Evolutionary conservation across 345 rosid genomes (phyloP), one percentile per base, ranked within the genome.

Genomic region (Eucalyptus fibrosa): DNA sequence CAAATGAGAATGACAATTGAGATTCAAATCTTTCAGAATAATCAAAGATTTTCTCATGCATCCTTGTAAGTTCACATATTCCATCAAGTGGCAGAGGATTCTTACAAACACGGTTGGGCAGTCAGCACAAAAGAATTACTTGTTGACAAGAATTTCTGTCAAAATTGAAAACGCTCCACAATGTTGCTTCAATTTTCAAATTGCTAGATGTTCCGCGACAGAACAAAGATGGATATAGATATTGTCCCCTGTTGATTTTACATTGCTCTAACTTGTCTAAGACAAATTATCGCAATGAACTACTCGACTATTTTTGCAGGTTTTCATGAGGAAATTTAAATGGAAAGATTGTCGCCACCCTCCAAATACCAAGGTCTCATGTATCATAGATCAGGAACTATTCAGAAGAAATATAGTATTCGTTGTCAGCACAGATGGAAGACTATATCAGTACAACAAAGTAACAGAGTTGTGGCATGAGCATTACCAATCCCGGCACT

Each of bases 261-360:
- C 47, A 40, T 77, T 40, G 85, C 30, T 37, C 85, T 24, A 77
- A 77, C 30, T 77, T 42, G 47, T 13, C 81, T 88, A 51, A n/a
- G 87, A 32, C 4, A 32, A 50, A 34, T n/a, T 55, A 50, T 86
- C 45, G 6, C 16, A 32, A 51, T 51, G 60, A 19, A 7, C 16
- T 86, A 19, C 65, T 11, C 40, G 19, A 45, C 37, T 86, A 40
- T 18, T 72, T 90, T 34, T 88, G 88, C 87, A 96, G 97, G 98
- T 95, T 86, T 93, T 94, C 9, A 90, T 91, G 82, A 92, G 96
- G 93, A 93, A 92, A 88, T 96, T 94, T 62, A 92, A 93, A 90
- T 94, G 97, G 97, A 95, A 94, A 92, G 95, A 96, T 88, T 94
- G 97, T 65, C 86, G 91, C 89, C 89, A 92, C 91, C 97, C 98